phyloP scores from a whole-genome alignment of 768 basidiomycete species.

The Lactifluus volemus region DNA sequence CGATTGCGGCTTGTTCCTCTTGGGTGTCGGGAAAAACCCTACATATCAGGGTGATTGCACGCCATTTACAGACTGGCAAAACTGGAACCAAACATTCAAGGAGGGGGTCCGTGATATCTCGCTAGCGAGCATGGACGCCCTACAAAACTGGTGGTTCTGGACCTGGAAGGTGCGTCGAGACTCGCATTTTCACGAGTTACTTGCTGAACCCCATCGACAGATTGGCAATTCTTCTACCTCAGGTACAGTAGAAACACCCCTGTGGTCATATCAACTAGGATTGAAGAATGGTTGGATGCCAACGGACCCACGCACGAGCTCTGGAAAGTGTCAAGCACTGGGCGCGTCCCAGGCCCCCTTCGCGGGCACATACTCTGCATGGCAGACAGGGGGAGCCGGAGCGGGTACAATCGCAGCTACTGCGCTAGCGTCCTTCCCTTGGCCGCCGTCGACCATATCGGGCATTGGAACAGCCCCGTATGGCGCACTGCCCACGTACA shows the following conservation, averaged over 20 bases:
- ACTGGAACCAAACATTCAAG: conserved; percentile 45
- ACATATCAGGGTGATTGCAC: conserved; percentile 28
- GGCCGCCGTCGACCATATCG: conserved; percentile 46
- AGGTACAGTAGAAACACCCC: conserved; percentile 41
- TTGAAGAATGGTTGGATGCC: conserved; percentile 76
- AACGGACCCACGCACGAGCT: conserved; percentile 52
- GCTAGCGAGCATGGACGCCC: conserved; percentile 55
- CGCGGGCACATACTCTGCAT: conserved; percentile 44
- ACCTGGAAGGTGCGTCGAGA: conserved; percentile 54
- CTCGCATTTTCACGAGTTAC: neutral
- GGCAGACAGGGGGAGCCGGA: conserved; percentile 61
- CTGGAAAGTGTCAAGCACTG: conserved; percentile 57
- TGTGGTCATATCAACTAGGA: conserved; percentile 66
- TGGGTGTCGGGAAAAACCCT: conserved; percentile 25
- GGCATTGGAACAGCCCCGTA: conserved; percentile 32
- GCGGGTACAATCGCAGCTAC: conserved; percentile 39
- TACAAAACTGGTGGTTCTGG: conserved; percentile 70
- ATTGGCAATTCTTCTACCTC: conserved; percentile 50
- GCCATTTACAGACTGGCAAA: conserved; percentile 40
- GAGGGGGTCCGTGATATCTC: conserved; percentile 43
- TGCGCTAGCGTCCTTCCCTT: conserved; percentile 38
- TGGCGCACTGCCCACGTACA: conserved; percentile 48
- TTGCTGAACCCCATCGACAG: conserved; percentile 22
- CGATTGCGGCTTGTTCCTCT: conserved; percentile 50
- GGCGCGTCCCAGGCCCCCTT: conserved; percentile 31